These are phyloP conservation scores for Cyberlindnera euphorbiiphila DNA, from an alignment of 805 yeast species.

Conservation along the genomic window DNA sequence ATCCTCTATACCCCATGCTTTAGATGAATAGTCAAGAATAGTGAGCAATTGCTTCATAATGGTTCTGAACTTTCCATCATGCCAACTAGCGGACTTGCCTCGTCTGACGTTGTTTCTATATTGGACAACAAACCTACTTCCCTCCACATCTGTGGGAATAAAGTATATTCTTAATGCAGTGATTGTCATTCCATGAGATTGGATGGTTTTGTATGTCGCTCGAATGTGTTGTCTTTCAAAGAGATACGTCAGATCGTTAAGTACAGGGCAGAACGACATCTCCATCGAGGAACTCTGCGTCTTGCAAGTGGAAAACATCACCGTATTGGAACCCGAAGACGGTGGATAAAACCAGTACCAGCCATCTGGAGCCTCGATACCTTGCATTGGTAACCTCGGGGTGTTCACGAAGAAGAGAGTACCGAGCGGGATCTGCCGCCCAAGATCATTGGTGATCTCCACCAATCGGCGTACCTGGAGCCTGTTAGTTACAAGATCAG, in stretches of 20 bases:
- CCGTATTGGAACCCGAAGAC: constrained; percentile 20
- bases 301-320: constrained; percentile 8
- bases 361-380: constrained; percentile 36
- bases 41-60: constrained; percentile 36
- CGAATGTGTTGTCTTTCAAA: constrained; percentile 33
- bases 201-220: constrained; percentile 39
- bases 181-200: constrained; percentile 10
- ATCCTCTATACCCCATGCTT: constrained; percentile 32
- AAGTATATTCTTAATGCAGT: constrained; percentile 42
- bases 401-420: constrained; percentile 39
- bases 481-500: no score
- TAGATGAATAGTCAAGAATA: constrained; percentile 39
- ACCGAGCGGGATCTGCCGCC: constrained; percentile 43
- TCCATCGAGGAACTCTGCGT: constrained; percentile 3
- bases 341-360: constrained; percentile 60
- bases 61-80: constrained; percentile 29
- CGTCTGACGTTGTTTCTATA: constrained; percentile 35
- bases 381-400: constrained; percentile 39
- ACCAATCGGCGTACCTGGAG: constrained; percentile 16
- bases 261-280: constrained; percentile 22
- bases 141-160: constrained; percentile 42
- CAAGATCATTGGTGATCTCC: constrained; percentile 19
- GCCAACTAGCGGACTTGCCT: constrained; percentile 34
- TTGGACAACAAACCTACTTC: constrained; percentile 30
- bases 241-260: constrained; percentile 42